Percentiles rank a stretch among this genome's conserved stretches.
Conservation (phyloP, 139 green algal genomes). For the Microglena sp. region DNA sequence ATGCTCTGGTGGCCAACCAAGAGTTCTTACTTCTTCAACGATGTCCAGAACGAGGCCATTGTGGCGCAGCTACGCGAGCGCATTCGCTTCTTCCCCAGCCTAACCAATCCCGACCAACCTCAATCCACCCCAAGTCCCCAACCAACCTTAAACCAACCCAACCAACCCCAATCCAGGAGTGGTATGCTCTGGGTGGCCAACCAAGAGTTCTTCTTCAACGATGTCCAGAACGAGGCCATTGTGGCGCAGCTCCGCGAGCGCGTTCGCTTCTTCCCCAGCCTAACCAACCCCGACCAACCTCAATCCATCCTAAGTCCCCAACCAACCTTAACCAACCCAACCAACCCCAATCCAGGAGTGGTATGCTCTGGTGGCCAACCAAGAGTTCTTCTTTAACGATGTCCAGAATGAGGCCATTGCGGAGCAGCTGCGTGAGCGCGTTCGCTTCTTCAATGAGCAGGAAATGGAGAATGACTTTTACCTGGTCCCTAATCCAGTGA, state of each 20-base stretch:
- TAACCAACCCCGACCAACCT: too few species aligned
- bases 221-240: conserved; percentile 82
- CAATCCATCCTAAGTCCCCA: neutral
- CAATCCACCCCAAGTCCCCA: neutral
- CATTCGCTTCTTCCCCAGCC: conserved; percentile 53
- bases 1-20: conserved; percentile 62
- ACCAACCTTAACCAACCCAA: too few species aligned
- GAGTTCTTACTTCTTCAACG: conserved; percentile 85
- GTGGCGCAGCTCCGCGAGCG: conserved; percentile 82
- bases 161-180: too few species aligned
- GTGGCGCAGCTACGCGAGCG: conserved; percentile 82
- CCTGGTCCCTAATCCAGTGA: conserved; percentile 57
- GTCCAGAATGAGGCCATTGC: conserved; percentile 82
- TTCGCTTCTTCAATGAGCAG: conserved; percentile 59
- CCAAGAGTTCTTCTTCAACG: conserved; percentile 79
- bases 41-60: conserved; percentile 82
- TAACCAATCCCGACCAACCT: too few species aligned
- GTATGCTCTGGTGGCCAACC: conserved; percentile 64
- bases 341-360: conserved; percentile 64
- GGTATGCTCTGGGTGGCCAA: conserved; percentile 66
- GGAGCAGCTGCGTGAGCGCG: conserved; percentile 79
- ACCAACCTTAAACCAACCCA: too few species aligned
- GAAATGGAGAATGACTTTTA: conserved; percentile 57
- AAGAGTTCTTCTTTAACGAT: conserved; percentile 83
- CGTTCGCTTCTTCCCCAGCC: conserved; percentile 54